These are phyloP conservation scores for Fusarium gaditjirri DNA, from an alignment of 2,329 filamentous ascomycete genomes.

Conservation along the genomic window DNA sequence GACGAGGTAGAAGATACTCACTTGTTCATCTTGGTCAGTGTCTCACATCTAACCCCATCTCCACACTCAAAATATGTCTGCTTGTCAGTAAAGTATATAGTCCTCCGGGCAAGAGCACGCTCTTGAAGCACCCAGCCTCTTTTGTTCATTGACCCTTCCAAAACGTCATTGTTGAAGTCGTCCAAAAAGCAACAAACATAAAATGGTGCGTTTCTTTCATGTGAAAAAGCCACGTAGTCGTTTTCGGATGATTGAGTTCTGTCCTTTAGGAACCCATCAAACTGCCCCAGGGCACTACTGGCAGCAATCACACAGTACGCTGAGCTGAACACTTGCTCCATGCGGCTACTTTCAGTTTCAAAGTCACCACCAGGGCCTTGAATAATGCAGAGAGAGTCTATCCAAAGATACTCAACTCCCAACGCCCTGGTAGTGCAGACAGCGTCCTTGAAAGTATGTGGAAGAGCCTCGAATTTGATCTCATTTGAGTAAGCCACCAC, in stretches of 20 bases:
- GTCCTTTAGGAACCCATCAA: slow-evolving; percentile 1
- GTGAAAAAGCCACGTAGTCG: not conserved
- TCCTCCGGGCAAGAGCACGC: slow-evolving; percentile 1
- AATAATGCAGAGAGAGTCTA: slow-evolving; percentile 28
- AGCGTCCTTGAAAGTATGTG: slow-evolving; percentile 17
- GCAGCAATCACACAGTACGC: slow-evolving; percentile 34
- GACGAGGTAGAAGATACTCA: not conserved
- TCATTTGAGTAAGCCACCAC: not conserved
- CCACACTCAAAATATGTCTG: slow-evolving; percentile 20
- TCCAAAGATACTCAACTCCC: slow-evolving; percentile 24
- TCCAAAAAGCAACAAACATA: not conserved
- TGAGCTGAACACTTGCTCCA: slow-evolving; percentile 20
- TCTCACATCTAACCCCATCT: slow-evolving; percentile 5
- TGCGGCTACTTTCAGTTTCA: slow-evolving; percentile 5
- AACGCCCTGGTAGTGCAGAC: slow-evolving; percentile 3
- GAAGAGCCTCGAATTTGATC: not conserved
- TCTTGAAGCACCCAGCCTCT: slow-evolving; percentile 16
- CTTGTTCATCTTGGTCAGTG: slow-evolving; percentile 7
- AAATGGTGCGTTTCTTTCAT: not conserved
- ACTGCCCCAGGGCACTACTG: not conserved
- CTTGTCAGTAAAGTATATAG: not conserved
- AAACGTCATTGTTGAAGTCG: not conserved
- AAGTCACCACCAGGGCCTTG: slow-evolving; percentile 19
- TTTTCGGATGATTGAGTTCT: not conserved
- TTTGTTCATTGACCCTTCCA: not conserved